Base-by-base conservation (phyloP, 305 asterid species). In the Plantago coronopus region DNA sequence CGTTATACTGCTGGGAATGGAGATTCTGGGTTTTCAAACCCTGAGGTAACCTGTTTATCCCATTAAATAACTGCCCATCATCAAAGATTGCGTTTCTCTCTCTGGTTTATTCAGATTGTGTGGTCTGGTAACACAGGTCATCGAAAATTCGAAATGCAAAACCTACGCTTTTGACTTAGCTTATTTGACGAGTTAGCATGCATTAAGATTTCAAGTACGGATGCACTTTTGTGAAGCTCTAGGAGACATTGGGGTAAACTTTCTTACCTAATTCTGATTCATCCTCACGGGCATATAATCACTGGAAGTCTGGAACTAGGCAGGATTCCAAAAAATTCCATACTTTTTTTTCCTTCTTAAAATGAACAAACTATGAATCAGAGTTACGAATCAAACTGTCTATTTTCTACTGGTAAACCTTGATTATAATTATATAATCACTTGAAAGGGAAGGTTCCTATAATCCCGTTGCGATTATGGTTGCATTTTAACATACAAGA, bases 1-100 rank as follows among this genome's bases (percentile, higher is more conserved):
- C 78, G 65, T 76, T 71, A 62, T 69, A 75, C 76, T 25, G 85
- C 83, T 66, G 85, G 77, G 65, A 75, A 69, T 65, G 83, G 75
- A 61, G 75, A 75, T 73, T 66, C 50, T 63, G 67, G 64, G 64
- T 60, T 70, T 44, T 65, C 71, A 51, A 54, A 49, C 67, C 57
- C 44, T 61, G 69, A 82, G 88, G 88, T 82, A 82, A 82, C 81
- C 38, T 68, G 67, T 67, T 67, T 62, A 61, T 70, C 70, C 50
- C 40, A 51, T 51, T 47, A 66, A 69, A 66, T 72, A 66, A 64
- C 72, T 70, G 20, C 49, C 67, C 62, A 59, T 73, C 67, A 47
- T 58, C 43, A 47, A 49, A 49, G n/a, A 42, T 59, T 57, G 71
- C 67, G 66, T 53, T 44, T 65, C 51, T 69, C 54, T 27, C 74